Evolutionary conservation across 306 rosid species (phyloP).

Genomic region (Abrus precatorius): DNA sequence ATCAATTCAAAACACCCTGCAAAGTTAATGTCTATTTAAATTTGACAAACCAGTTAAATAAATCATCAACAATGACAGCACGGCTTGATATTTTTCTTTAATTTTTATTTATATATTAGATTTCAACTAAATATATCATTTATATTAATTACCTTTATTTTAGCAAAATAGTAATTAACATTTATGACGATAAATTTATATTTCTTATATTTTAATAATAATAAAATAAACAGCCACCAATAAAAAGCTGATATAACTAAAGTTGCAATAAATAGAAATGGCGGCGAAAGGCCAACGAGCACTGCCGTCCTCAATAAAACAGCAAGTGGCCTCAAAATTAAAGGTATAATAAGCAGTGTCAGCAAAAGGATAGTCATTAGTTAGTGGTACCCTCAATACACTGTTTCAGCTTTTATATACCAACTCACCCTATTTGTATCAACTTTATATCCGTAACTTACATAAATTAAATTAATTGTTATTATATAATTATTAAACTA

Average conservation of each 20-base stretch:
- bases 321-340: slow-evolving; percentile 29
- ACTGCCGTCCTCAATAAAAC: neutral
- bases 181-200: too few species aligned
- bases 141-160: too few species aligned
- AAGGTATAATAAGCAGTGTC: slow-evolving; percentile 1
- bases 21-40: neutral
- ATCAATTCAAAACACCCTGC: neutral
- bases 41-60: neutral
- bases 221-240: neutral
- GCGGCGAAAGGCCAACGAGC: neutral
- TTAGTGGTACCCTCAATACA: too few species aligned
- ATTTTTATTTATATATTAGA: too few species aligned
- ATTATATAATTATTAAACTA: too few species aligned
- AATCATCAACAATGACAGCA: neutral
- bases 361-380: neutral
- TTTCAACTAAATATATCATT: too few species aligned
- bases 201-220: too few species aligned
- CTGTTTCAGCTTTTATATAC: too few species aligned
- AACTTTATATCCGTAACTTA: too few species aligned
- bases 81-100: neutral
- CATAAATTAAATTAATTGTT: too few species aligned
- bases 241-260: neutral
- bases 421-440: too few species aligned
- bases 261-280: slow-evolving; percentile 26
- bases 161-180: too few species aligned